Base-by-base conservation (phyloP, 441 rosid species). In the Populus hybrid region DNA sequence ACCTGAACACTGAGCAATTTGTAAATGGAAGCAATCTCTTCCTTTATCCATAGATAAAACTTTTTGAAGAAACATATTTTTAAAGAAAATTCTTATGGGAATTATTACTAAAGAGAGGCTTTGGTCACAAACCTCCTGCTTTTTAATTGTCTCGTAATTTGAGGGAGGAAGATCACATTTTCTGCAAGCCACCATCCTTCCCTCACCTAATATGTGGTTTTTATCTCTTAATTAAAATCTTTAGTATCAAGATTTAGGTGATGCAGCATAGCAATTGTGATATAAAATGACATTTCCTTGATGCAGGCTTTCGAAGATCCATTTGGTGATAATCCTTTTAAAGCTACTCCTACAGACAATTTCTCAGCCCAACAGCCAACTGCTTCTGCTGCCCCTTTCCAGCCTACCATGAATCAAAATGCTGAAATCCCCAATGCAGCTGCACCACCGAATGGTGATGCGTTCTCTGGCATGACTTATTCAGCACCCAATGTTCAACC, bases 261-360 rank as follows among this genome's bases (percentile, higher is more conserved):
- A 16, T 16, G 61, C 0, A 1, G 61, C 61, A 53, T 6, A 53
- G 9, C 21, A 18, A 16, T 53, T 53, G n/a, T 53, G 61, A 53
- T 53, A 18, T 53, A 18, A 63, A 68, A 35, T 10, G 63, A 11
- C 63, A 24, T 74, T 12, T 7, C 23, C 71, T 28, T 86, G 82
- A 38, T 88, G 79, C 93, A 97, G 99, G 20, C 89, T 73, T 94
- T 92, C 87, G 94, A 88, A 30, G 94, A 97, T 88, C 97, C 99
- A 74, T 97, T 97, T 86, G 99, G 97, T 20, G 98, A 91, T 20
- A 67, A 90, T 82, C 98, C 99, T 79, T 97, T 97, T 84, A 93
- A 87, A 85, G 99, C 98, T 74, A 76, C 79, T 72, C 82, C 92
- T 80, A 46, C 81, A 0, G 90, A 88, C 36, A 69, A 78, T 59